Evolutionary conservation across 2,329 filamentous ascomycete species (phyloP).

Genomic region (Diaporthe velutina): DNA sequence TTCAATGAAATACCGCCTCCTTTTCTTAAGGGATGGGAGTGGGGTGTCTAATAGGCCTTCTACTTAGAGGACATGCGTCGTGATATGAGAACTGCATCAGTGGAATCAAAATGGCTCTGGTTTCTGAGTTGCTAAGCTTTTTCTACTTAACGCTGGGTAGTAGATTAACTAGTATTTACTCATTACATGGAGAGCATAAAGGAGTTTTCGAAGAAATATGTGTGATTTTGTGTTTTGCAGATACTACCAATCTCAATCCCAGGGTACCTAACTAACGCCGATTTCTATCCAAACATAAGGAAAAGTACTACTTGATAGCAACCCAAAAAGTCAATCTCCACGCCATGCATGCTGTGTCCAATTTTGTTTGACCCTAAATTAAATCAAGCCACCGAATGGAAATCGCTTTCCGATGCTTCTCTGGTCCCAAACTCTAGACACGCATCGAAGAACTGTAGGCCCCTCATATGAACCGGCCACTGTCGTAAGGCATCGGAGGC

Average conservation of each 20-base stretch:
- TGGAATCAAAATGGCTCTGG: no score
- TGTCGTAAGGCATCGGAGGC: constrained; percentile 37
- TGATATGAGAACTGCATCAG: no score
- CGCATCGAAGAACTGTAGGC: not conserved
- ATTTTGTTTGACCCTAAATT: not conserved
- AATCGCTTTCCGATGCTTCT: not conserved
- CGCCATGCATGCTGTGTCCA: not conserved
- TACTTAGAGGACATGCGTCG: no score
- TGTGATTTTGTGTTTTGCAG: no score
- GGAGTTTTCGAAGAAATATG: no score
- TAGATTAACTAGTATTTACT: no score
- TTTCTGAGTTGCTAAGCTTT: no score
- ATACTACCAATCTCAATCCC: not conserved
- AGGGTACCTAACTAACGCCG: constrained; percentile 4
- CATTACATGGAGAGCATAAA: no score
- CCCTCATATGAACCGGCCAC: not conserved
- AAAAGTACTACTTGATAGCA: not conserved
- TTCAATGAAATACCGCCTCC: no score
- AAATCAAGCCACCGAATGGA: not conserved
- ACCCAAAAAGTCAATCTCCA: not conserved
- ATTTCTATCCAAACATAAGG: not conserved
- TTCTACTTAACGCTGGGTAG: no score
- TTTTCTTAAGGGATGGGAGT: no score
- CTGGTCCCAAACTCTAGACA: not conserved
- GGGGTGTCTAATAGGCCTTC: no score